phyloP scores from a whole-genome alignment of 192 early-diverging fungal genomes.

The Diversispora epigaea region DNA sequence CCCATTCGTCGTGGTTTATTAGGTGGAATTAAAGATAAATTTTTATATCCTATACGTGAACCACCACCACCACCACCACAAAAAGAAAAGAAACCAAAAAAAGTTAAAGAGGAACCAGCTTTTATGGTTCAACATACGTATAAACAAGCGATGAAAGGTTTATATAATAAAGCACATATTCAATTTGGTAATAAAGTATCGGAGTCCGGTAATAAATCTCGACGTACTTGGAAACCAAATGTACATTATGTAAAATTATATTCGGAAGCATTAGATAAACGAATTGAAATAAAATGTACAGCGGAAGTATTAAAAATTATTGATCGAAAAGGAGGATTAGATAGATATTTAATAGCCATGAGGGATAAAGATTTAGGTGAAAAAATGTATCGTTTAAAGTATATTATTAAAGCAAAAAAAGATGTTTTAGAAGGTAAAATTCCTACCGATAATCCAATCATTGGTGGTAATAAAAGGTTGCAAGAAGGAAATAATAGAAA shows the following conservation, averaged over 20 bases:
- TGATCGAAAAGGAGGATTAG: slow-evolving; percentile 82
- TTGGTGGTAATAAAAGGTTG: no score
- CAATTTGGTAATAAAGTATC: slow-evolving; percentile 63
- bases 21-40: no score
- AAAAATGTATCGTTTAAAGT: slow-evolving; percentile 12
- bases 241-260: slow-evolving; percentile 65
- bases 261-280: slow-evolving; percentile 60
- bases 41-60: no score
- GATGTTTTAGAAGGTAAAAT: no score
- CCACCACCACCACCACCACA: not conserved
- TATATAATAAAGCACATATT: slow-evolving; percentile 60
- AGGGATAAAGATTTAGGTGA: slow-evolving; percentile 62
- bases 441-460: no score
- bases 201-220: slow-evolving; percentile 69
- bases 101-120: not conserved
- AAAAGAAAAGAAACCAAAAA: not conserved
- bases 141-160: slow-evolving; percentile 57
- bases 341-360: slow-evolving; percentile 70
- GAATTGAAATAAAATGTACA: slow-evolving; percentile 62
- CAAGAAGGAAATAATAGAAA: no score
- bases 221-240: slow-evolving; percentile 78
- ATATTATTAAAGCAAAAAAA: not conserved
- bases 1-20: no score
- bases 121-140: slow-evolving; percentile 34
- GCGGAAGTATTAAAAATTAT: slow-evolving; percentile 70